Evolutionary conservation across 179 eudicot genomes (phyloP).

Genomic region (Silene coronaria): DNA sequence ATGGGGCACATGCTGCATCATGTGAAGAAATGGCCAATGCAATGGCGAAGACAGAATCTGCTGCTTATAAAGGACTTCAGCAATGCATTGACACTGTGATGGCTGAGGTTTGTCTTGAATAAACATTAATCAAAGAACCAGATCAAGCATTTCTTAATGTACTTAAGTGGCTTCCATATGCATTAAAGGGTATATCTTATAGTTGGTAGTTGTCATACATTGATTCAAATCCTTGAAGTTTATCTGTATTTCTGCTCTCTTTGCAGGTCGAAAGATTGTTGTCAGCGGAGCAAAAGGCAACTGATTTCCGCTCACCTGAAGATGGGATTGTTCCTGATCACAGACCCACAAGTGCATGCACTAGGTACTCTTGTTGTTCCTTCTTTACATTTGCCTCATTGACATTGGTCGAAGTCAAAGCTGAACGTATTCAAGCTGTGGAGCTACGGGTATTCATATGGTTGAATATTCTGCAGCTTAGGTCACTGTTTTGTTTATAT

Average conservation of each 20-base stretch:
- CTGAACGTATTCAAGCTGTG: slow-evolving; percentile 5
- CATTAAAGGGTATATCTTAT: background rate
- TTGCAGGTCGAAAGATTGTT: slow-evolving; percentile 84
- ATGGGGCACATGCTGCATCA: slow-evolving; percentile 96
- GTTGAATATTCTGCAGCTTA: background rate
- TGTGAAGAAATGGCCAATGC: slow-evolving; percentile 95
- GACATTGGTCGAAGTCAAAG: background rate
- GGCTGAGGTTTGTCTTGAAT: slow-evolving; percentile 75
- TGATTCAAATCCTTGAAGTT: background rate
- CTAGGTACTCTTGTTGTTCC: slow-evolving; percentile 46
- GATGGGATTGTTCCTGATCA: slow-evolving; percentile 92
- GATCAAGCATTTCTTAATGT: background rate
- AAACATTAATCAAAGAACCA: background rate
- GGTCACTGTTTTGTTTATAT: background rate
- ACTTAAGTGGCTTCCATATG: slow-evolving; percentile 1
- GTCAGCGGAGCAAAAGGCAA: slow-evolving; percentile 88
- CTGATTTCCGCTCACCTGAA: slow-evolving; percentile 89
- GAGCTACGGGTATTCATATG: background rate
- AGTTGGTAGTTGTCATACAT: background rate
- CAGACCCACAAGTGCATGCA: slow-evolving; percentile 88
- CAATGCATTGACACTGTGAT: slow-evolving; percentile 97
- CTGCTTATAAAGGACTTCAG: slow-evolving; percentile 94
- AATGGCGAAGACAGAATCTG: slow-evolving; percentile 90
- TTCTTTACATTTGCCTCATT: slow-evolving; percentile 5
- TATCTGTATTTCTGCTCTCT: slow-evolving; percentile 13